These are phyloP conservation scores for Chalaropsis ovoidea DNA, from an alignment of 2,329 filamentous ascomycete species.

Conservation along the genomic window DNA sequence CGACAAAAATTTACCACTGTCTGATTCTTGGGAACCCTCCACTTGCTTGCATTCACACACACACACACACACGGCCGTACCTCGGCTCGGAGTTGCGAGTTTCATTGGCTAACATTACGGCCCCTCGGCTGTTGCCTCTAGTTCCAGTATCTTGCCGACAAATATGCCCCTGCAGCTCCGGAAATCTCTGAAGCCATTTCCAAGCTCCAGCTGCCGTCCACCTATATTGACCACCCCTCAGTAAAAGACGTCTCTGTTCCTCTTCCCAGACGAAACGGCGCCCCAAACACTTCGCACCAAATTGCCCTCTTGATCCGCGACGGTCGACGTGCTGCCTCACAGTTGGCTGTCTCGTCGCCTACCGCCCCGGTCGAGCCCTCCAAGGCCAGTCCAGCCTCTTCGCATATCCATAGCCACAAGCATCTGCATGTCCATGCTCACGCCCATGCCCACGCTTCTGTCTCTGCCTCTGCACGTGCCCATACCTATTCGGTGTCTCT, in stretches of 20 bases:
- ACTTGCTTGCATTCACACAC: conserved; percentile 19
- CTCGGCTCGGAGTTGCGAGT: conserved; percentile 6
- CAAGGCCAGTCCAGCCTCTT: conserved; percentile 35
- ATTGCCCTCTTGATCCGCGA: conserved; percentile 55
- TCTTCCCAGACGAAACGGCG: conserved; percentile 40
- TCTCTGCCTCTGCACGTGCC: conserved; percentile 11
- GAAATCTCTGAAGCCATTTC: conserved; percentile 58
- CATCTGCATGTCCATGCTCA: neutral
- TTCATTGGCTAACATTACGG: conserved; percentile 18
- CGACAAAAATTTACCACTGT: conserved; percentile 43
- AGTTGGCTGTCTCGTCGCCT: conserved; percentile 39
- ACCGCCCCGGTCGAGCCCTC: conserved; percentile 40
- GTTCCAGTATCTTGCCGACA: conserved; percentile 57
- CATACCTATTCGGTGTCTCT: conserved; percentile 11
- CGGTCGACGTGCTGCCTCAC: conserved; percentile 49
- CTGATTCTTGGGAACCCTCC: conserved; percentile 31
- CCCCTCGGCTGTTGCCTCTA: conserved; percentile 29
- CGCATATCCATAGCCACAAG: conserved; percentile 3
- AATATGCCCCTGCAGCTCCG: conserved; percentile 54
- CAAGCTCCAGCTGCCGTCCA: conserved; percentile 53
- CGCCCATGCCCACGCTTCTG: neutral
- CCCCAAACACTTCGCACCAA: conserved; percentile 43
- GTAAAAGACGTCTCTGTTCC: conserved; percentile 45
- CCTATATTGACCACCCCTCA: conserved; percentile 38
- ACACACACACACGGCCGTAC: neutral